phyloP scores from a whole-genome alignment of 495 filamentous ascomycete species.

The Trichocladium antarcticum region DNA sequence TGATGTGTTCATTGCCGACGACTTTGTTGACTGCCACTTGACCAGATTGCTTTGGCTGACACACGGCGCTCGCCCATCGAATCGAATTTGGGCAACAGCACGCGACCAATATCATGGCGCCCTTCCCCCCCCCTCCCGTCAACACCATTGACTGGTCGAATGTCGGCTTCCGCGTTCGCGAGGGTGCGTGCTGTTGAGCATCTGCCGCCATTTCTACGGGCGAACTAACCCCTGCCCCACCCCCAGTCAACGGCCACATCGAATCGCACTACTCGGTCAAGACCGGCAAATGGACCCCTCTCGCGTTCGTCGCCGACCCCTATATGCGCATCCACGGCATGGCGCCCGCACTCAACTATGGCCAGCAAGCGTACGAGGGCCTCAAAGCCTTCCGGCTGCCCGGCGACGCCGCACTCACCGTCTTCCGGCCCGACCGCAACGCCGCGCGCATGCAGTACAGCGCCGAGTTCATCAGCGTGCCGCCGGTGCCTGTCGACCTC shows the following conservation, averaged over 20 bases:
- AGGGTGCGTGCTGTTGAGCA: constrained; percentile 45
- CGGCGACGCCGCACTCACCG: constrained; percentile 47
- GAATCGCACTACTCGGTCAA: constrained; percentile 60
- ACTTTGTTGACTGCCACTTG: not conserved
- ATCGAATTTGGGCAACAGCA: not conserved
- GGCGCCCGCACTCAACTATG: constrained; percentile 85
- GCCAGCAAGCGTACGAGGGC: constrained; percentile 87
- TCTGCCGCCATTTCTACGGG: not conserved
- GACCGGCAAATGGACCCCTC: constrained; percentile 63
- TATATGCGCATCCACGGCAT: constrained; percentile 79
- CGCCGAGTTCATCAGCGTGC: constrained; percentile 67
- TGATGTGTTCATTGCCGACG: not conserved
- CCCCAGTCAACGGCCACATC: constrained; percentile 63
- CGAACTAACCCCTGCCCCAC: not conserved
- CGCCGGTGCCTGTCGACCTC: constrained; percentile 56
- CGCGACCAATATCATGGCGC: constrained; percentile 23
- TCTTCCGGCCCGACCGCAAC: constrained; percentile 76
- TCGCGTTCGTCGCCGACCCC: constrained; percentile 62
- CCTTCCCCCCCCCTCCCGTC: constrained; percentile 73
- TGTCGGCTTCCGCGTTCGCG: constrained; percentile 81
- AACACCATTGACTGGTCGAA: constrained; percentile 84
- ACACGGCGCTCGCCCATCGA: not conserved
- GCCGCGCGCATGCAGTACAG: constrained; percentile 70
- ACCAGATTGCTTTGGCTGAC: not conserved
- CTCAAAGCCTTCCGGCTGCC: constrained; percentile 81